Conservation (phyloP, 345 rosid species). For the Mangifera indica region DNA sequence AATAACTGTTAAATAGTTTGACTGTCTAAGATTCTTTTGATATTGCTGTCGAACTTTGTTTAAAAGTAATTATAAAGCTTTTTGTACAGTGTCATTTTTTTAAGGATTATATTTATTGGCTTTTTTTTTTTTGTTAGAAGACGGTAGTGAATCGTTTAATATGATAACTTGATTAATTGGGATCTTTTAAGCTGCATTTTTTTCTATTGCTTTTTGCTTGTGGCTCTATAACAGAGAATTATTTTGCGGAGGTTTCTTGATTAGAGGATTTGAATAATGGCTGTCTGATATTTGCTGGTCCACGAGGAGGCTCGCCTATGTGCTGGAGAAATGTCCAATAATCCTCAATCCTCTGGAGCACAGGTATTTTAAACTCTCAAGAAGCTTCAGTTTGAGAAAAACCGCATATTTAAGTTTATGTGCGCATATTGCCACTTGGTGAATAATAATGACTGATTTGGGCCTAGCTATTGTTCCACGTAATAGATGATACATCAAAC, state of each 20-base stretch:
- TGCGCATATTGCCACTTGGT: not conserved
- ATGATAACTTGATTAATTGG: slow-evolving; percentile 8
- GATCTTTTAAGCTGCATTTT: not conserved
- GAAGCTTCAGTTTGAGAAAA: not conserved
- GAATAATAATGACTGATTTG: not conserved
- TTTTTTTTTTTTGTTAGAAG: not conserved
- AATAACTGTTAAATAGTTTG: not conserved
- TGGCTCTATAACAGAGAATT: not conserved
- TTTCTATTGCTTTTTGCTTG: not conserved
- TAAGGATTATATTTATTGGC: not conserved
- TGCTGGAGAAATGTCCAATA: slow-evolving; percentile 54
- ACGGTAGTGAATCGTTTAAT: not conserved
- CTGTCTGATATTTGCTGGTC: slow-evolving; percentile 18
- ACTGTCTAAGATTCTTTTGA: not conserved
- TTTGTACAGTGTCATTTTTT: not conserved
- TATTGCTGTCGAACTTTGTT: too few species aligned
- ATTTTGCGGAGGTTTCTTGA: not conserved
- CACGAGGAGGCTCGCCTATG: slow-evolving; percentile 23
- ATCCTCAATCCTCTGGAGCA: slow-evolving; percentile 59
- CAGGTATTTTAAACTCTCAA: slow-evolving; percentile 46
- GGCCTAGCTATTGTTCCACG: not conserved
- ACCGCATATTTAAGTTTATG: not conserved
- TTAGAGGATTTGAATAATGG: not conserved
- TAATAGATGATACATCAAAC: not conserved
- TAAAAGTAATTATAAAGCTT: not conserved